Base-by-base conservation (phyloP, 1,284 basidiomycete species). In the Malassezia caprae region DNA sequence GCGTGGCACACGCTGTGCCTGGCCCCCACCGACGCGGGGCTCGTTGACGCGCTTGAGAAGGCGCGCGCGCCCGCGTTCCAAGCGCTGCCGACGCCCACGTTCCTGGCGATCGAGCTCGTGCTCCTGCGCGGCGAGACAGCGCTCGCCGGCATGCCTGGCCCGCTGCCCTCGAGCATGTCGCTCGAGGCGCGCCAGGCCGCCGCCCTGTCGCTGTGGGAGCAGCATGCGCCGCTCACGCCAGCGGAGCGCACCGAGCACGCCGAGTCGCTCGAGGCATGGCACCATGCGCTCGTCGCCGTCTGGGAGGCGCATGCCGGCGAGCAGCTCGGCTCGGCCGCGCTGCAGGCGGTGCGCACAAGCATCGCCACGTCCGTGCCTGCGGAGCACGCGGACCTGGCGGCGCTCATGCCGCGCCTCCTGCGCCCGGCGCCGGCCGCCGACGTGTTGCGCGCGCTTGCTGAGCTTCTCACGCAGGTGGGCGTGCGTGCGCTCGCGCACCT, bases 401-500 rank as follows among this genome's bases (percentile, higher is more conserved):
- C 56, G 24, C 39, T 60, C 2, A 49, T 72, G 7, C 63, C 67
- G 12, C 54, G 43, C 8, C 45, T 72, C 10, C 32, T 66, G 45
- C 51, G 21, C 11, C 24, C 13, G 13, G 23, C 19, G 27, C 50
- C 62, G 28, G 49, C 49, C 0, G 45, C 57, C 19, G 31, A 23
- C 4, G 48, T 50, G 21, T 48, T 69, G 39, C 58, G 57, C n/a
- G 58, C 65, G 41, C 51, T 64, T 11, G 51, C 60, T 15, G 42
- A 51, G 11, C 58, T 72, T n/a, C 50, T 65, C n/a, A 47, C 53
- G 40, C 58, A 59, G 31, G 56, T 72, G 10, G 70, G 70, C 11
- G 65, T 68, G 3, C 64, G 70, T 28, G 55, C 71, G n/a, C 65
- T 74, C 31, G 65, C 72, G 17, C 68, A 73, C 40, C 60, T 73